These are phyloP conservation scores for Arabidopsis arenosa DNA, from an alignment of 345 rosid genomes.

Conservation along the genomic window DNA sequence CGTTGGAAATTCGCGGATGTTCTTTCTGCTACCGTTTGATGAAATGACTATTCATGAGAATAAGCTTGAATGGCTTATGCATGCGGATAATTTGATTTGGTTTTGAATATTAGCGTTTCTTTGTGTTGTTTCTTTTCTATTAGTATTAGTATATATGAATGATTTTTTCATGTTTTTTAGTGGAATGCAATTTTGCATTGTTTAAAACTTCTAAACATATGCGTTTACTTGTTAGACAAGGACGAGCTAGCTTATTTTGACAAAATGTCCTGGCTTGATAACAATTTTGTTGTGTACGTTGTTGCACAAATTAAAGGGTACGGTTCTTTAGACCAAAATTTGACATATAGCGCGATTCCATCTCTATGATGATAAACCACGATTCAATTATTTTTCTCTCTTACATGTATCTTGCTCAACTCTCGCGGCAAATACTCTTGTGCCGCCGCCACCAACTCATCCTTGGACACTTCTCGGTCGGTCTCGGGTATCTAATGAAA, in stretches of 20 bases:
- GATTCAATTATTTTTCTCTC: too few species aligned
- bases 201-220: background rate
- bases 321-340: too few species aligned
- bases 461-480: too few species aligned
- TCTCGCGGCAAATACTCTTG: too few species aligned
- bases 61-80: background rate
- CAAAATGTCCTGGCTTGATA: background rate
- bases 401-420: too few species aligned
- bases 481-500: too few species aligned
- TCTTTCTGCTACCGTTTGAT: conserved; percentile 12
- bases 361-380: too few species aligned
- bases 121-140: background rate
- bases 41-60: background rate
- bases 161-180: background rate
- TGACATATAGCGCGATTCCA: too few species aligned
- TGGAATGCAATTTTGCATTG: background rate
- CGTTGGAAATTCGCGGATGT: too few species aligned
- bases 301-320: background rate
- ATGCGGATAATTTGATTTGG: background rate
- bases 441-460: too few species aligned
- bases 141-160: background rate
- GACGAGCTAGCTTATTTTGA: background rate
- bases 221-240: background rate
- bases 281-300: background rate
- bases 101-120: background rate